Evolutionary conservation across 1,284 basidiomycete genomes (phyloP), one percentile per base, ranked within the genome.

Genomic region (Trametes polyzona): DNA sequence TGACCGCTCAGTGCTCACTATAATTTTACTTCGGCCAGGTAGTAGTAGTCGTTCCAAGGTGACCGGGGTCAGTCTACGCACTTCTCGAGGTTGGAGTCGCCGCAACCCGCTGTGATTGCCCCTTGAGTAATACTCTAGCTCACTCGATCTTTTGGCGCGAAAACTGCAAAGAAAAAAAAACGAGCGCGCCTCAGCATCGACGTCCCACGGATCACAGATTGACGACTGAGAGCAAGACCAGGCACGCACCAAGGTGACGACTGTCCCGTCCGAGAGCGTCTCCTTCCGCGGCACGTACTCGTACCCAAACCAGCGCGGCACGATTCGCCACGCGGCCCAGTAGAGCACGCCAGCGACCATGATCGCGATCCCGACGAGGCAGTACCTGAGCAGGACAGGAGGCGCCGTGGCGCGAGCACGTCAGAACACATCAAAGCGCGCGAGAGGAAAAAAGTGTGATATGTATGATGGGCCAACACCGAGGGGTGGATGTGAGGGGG

Each of bases 261-360:
- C 76, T 0, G 83, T 87, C 11, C 83, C 85, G 57, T 87, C 85
- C 4, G 70, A 59, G 5, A 87, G 71, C 7, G 55, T 71, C 52
- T 81, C 79, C 58, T 83, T 84, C 26, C 62, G 68, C 4, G 80
- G 78, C 1, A 78, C 70, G 44, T 83, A 75, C 51, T 75, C 70
- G 64, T 84, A 84, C 4, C 77, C 72, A 46, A 83, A 80, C 10
- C 82, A 65, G 16, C 71, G 69, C 0, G 84, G 84, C 9, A 86
- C 64, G 40, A 83, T 57, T 0, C 80, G 76, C 83, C 83, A 85
- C 9, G 66, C 69, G 0, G 77, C 78, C 86, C 84, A 87, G 67
- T 84, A 87, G 0, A 77, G 30, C 0, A 80, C 73, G 10, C 81
- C 85, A 7, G 65, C 26, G 33, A 74, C 42, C 72, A 85, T 73